Evolutionary conservation across 257 asterid genomes (phyloP).

Genomic region (Cinchona pubescens): DNA sequence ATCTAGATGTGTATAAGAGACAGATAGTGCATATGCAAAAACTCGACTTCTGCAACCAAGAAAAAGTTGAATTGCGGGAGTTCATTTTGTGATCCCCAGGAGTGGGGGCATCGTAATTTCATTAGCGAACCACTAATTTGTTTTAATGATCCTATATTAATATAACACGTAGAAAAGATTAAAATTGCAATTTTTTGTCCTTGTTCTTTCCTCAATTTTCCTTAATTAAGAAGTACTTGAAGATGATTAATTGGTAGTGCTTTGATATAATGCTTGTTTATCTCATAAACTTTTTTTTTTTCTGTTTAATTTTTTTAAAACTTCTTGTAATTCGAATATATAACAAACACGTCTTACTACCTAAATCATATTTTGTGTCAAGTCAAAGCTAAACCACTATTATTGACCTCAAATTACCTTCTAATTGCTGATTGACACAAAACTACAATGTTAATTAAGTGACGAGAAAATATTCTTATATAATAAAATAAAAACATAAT

Average conservation of each 20-base stretch:
- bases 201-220: neutral
- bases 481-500: conserved; percentile 7
- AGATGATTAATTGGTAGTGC: neutral
- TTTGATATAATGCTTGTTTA: neutral
- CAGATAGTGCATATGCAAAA: conserved; percentile 60
- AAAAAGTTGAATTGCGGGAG: conserved; percentile 24
- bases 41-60: conserved; percentile 39
- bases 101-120: neutral
- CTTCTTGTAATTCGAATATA: too few relatives aligned
- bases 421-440: neutral
- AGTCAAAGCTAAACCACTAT: neutral
- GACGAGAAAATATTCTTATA: neutral
- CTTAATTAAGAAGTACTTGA: neutral
- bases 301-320: too few relatives aligned
- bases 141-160: neutral
- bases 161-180: neutral
- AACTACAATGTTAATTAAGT: too few relatives aligned
- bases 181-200: neutral
- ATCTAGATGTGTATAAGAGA: conserved; percentile 26
- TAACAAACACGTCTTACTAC: too few relatives aligned
- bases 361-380: too few relatives aligned
- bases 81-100: conserved; percentile 11
- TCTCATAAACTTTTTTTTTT: too few relatives aligned
- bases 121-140: conserved; percentile 8
- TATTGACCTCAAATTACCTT: neutral